Evolutionary conservation across 768 basidiomycete genomes (phyloP), one percentile per base, ranked within the genome.

Genomic region (Amanita polypyramis): DNA sequence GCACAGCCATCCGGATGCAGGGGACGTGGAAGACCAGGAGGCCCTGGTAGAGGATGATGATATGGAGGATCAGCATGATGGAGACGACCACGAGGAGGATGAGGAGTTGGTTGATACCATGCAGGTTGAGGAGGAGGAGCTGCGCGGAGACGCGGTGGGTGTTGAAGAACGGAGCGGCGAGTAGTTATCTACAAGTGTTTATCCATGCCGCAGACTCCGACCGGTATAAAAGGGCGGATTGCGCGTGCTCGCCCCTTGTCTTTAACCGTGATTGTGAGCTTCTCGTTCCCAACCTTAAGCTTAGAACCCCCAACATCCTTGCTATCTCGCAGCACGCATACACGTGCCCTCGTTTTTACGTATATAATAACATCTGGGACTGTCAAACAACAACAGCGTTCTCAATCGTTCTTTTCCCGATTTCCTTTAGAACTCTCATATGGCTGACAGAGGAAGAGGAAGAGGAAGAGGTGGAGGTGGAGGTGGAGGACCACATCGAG

Each of bases 41-140:
- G 50, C 48, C 2, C 35, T n/a, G 5, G n/a, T 25, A 32, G 40
- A 40, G 38, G 58, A 60, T 23, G 68, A 61, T 19, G 57, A 51
- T 8, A 56, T 55, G 8, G 69, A 67, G 37, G 67, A 65, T 12
- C 62, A 61, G n/a, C n/a, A n/a, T n/a, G n/a, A n/a, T n/a, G n/a
- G n/a, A n/a, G n/a, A n/a, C n/a, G n/a, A n/a, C n/a, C n/a, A n/a
- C n/a, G n/a, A n/a, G 12, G 65, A 57, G 10, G 66, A 49, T 3
- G 66, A 65, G 47, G 68, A 70, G 43, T 47, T 61, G 40, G 63
- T 67, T 55, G 69, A 80, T 51, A 50, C 62, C 33, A 65, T 72
- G 54, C 64, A 64, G 4, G 50, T 74, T 7, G 75, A 78, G 49
- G 56, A 67, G n/a, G 66, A 72, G 36, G 74, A 73, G 49, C 36